A percentile compares a stretch with the other conserved stretches of the same genome.
Evolutionary conservation across 371 early-diverging fungal genomes (phyloP).

Genomic region (Mucor ambiguus): DNA sequence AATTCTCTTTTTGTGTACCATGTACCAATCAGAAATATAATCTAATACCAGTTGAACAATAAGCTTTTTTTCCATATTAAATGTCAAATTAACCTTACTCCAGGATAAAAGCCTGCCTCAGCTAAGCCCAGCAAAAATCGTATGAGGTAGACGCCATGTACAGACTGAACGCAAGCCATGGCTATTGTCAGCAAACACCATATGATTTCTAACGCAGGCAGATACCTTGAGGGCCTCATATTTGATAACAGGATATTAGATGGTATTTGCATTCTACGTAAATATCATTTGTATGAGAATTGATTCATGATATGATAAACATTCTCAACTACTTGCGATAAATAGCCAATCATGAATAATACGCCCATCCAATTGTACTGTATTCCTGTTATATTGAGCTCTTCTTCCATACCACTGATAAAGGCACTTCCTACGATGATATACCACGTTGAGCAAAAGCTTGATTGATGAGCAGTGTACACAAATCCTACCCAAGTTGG

Average conservation of each 20-base stretch:
- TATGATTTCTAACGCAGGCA: slow-evolving; percentile 51
- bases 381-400: slow-evolving; percentile 34
- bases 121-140: slow-evolving; percentile 61
- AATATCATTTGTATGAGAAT: background rate
- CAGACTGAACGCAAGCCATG: slow-evolving; percentile 64
- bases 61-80: background rate
- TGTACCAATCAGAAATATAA: slow-evolving; percentile 48
- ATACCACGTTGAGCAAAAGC: background rate
- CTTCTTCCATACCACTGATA: slow-evolving; percentile 59
- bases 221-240: slow-evolving; percentile 53
- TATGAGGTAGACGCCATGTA: slow-evolving; percentile 46
- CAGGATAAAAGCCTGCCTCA: slow-evolving; percentile 68
- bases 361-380: slow-evolving; percentile 54
- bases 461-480: background rate
- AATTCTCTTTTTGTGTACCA: slow-evolving; percentile 57
- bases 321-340: slow-evolving; percentile 28
- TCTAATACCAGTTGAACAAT: slow-evolving; percentile 18
- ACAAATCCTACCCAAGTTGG: slow-evolving; percentile 35
- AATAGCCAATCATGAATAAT: slow-evolving; percentile 45
- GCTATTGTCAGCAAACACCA: slow-evolving; percentile 61
- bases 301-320: background rate
- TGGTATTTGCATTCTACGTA: slow-evolving; percentile 57
- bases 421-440: slow-evolving; percentile 40
- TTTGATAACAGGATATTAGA: slow-evolving; percentile 63
- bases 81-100: slow-evolving; percentile 22